Conservation (phyloP, 805 yeast species). For the Schwanniomyces occidentalis region DNA sequence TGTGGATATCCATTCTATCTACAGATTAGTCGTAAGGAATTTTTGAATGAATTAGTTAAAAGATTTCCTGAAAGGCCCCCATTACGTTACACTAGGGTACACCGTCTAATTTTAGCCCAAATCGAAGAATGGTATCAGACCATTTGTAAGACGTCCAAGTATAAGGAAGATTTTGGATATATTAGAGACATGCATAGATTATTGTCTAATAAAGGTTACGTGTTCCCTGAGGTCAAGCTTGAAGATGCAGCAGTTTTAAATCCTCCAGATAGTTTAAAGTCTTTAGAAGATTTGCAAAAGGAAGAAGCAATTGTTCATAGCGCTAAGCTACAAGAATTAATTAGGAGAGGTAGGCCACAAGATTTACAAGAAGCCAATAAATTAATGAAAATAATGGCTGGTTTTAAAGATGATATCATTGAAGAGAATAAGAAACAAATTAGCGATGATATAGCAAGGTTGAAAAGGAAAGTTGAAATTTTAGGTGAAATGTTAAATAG, state of each 20-base stretch:
- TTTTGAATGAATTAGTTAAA: conserved; percentile 88
- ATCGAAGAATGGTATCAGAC: conserved; percentile 98
- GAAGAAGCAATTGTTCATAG: conserved; percentile 92
- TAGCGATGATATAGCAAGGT: conserved; percentile 78
- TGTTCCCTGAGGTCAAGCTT: conserved; percentile 85
- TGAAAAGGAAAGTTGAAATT: conserved; percentile 82
- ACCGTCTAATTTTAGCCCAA: conserved; percentile 80
- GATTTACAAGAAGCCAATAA: conserved; percentile 96
- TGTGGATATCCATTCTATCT: conserved; percentile 97
- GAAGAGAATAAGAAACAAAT: conserved; percentile 76
- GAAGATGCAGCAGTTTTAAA: conserved; percentile 93
- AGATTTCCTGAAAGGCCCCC: conserved; percentile 96
- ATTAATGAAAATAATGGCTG: conserved; percentile 97
- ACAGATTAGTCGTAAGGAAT: conserved; percentile 93
- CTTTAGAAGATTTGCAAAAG: conserved; percentile 85
- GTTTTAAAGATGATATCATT: conserved; percentile 82
- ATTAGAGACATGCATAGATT: conserved; percentile 95
- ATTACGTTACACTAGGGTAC: conserved; percentile 75
- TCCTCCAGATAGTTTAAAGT: conserved; percentile 82
- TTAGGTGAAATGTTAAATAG: conserved; percentile 81
- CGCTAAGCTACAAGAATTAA: conserved; percentile 93
- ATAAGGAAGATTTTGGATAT: conserved; percentile 88
- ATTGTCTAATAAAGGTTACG: conserved; percentile 84
- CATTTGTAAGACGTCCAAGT: conserved; percentile 82
- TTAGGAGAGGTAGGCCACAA: conserved; percentile 92